Base-by-base conservation (phyloP, 495 filamentous ascomycete species). In the Hypoxylon crocopeplum region DNA sequence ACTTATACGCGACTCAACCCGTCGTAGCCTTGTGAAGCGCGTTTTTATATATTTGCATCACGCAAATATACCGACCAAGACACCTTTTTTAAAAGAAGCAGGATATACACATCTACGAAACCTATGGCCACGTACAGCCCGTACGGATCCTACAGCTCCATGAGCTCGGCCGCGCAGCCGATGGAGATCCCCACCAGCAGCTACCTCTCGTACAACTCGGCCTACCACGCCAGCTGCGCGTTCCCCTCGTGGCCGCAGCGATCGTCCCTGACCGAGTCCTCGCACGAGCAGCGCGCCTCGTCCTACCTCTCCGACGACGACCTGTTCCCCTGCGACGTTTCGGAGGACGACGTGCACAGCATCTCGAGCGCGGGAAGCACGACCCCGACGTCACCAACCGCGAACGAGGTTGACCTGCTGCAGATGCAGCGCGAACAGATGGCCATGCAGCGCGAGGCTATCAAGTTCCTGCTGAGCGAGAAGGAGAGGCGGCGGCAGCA, bases 221-320 rank as follows among this genome's bases (percentile, higher is more conserved):
- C 59, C 5, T 69, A 75, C 62, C 75, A 75, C 52, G 60, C 73
- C 7, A 69, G 59, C 47, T 79, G 77, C 71, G 78, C 78, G 15
- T 81, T 76, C 60, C 78, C 78, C n/a, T 81, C 78, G 37, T 81
- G 78, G 78, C 78, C 78, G 8, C 70, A 74, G 37, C 68, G 78
- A 13, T 69, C 72, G 2, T 77, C 75, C 7, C 71, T 81, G 42
- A 72, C 62, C 56, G 75, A 76, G 50, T 65, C 67, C 7, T 37
- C 57, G n/a, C 56, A 61, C 34, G 71, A 78, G 33, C 67, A 73
- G 63, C 74, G 78, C 40, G 75, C 75, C 13, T 69, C 75, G 1
- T 79, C 77, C 5, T 81, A 77, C 66, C 72, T 81, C 29, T 77
- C 77, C 11, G 78, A 81, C 67, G 78, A 81, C 68, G 78, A 81